Percentiles rank a stretch among this genome's conserved stretches.
Conservation (phyloP, 2,329 filamentous ascomycete genomes). For the Tympanopsis confertula region DNA sequence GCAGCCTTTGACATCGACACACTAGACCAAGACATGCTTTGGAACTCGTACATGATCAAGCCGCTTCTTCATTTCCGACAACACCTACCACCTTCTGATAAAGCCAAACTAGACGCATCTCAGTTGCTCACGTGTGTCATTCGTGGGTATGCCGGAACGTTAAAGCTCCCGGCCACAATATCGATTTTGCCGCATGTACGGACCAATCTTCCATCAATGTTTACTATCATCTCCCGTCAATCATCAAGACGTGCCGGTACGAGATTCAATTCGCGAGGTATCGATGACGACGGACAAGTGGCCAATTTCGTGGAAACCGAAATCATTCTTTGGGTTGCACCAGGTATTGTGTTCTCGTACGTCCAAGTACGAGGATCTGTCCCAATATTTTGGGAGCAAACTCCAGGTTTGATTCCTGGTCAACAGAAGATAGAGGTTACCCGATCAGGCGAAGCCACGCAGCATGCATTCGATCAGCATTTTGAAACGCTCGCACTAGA, state of each 20-base stretch:
- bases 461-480: conserved; percentile 91
- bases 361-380: conserved; percentile 86
- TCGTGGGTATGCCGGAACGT: conserved; percentile 78
- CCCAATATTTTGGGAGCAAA: conserved; percentile 94
- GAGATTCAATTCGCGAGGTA: conserved; percentile 90
- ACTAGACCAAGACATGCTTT: conserved; percentile 83
- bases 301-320: conserved; percentile 99
- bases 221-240: conserved; percentile 83
- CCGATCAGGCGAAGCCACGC: conserved; percentile 76
- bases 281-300: conserved; percentile 94
- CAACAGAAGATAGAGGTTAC: conserved; percentile 93
- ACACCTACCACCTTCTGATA: conserved; percentile 63
- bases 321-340: conserved; percentile 77
- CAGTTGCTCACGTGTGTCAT: conserved; percentile 87
- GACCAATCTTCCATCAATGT: conserved; percentile 66
- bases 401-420: conserved; percentile 73
- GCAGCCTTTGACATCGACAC: conserved; percentile 81
- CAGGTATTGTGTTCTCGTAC: conserved; percentile 76
- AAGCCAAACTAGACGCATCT: conserved; percentile 70
- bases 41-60: conserved; percentile 98
- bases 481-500: conserved; percentile 75
- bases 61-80: conserved; percentile 83
- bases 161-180: conserved; percentile 68
- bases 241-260: conserved; percentile 88
- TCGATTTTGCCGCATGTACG: conserved; percentile 56